A percentile compares a stretch with the other conserved stretches of the same genome.
Evolutionary conservation across 371 early-diverging fungal genomes (phyloP).

Genomic region (Zychaea mexicana): DNA sequence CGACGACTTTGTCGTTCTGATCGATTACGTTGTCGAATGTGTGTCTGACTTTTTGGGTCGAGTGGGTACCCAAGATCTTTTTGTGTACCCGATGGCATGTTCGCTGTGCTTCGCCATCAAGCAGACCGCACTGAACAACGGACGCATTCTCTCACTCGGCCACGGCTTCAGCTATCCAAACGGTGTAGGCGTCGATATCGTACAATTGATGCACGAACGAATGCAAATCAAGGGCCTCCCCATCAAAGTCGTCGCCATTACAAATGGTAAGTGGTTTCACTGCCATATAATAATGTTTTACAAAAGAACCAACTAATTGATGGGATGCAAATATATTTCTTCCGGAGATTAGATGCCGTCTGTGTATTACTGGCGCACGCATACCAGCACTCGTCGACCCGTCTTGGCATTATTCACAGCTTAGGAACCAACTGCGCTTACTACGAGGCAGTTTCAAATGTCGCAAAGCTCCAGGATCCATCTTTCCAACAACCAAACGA

Average conservation of each 20-base stretch:
- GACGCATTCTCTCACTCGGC: slow-evolving; percentile 38
- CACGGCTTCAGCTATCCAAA: slow-evolving; percentile 49
- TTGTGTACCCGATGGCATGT: slow-evolving; percentile 53
- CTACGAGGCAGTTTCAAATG: slow-evolving; percentile 72
- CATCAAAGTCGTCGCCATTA: slow-evolving; percentile 51
- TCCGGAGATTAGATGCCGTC: slow-evolving; percentile 71
- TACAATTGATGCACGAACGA: slow-evolving; percentile 45
- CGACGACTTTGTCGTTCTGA: slow-evolving; percentile 64
- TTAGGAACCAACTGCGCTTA: slow-evolving; percentile 97
- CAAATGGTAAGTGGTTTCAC: slow-evolving; percentile 66
- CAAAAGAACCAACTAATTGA: no score
- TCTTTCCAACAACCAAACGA: slow-evolving; percentile 42
- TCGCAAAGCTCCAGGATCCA: slow-evolving; percentile 65
- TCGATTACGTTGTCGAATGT: slow-evolving; percentile 88
- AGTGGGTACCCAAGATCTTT: slow-evolving; percentile 50
- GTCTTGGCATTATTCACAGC: slow-evolving; percentile 90
- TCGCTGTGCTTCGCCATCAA: slow-evolving; percentile 51
- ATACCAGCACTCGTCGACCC: slow-evolving; percentile 81
- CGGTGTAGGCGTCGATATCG: slow-evolving; percentile 48
- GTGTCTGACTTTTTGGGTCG: slow-evolving; percentile 46
- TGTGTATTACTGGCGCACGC: slow-evolving; percentile 91
- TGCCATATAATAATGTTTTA: not conserved
- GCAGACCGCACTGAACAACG: slow-evolving; percentile 43
- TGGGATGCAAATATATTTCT: no score
- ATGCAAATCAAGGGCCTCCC: slow-evolving; percentile 42